Base-by-base conservation (phyloP, 78 protist species). In the Dictyostelium brefeldianum region DNA sequence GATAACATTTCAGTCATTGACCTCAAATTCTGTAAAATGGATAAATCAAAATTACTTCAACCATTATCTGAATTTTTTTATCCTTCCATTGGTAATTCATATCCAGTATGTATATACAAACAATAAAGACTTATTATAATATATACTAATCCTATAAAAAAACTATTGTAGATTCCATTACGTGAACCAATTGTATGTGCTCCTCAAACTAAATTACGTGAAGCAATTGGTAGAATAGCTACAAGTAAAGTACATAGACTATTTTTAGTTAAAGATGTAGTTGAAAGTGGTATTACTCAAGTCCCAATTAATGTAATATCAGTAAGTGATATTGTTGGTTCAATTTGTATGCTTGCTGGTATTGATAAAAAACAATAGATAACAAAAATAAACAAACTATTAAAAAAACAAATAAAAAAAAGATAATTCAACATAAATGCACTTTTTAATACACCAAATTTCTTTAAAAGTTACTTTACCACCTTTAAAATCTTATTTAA, bases 1-100 rank as follows among this genome's bases (percentile, higher is more conserved):
- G 92, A 84, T 74, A 84, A 78, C 14, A 84, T 84, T 31, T 84
- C 92, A 6, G 92, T 84, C 5, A 57, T 84, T 54, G 92, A 84
- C 47, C 41, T 84, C 4, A 78, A 78, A 11, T 78, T 48, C 59
- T 54, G 57, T 18, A 84, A 75, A 59, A 31, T 84, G 31, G 92
- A 84, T 75, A 43, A 73, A 36, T 31, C 67, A 73, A 84, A 78
- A 74, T 59, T 84, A 15, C 46, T 54, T 7, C 92, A 84, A 57
- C 92, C 92, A 27, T 27, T 84, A 1, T 57, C 74, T 36, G 92
- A 84, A 43, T 84, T 75, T 43, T 84, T 57, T 74, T 14, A 43
- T 84, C 92, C 92, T 7, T 36, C 67, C 2, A 43, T 75, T 5
- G 92, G 83, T 7, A 84, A 70, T 43, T 27, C 70, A 41, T 78